phyloP scores from a whole-genome alignment of 257 asterid genomes.

The Thymus quinquecostatus region DNA sequence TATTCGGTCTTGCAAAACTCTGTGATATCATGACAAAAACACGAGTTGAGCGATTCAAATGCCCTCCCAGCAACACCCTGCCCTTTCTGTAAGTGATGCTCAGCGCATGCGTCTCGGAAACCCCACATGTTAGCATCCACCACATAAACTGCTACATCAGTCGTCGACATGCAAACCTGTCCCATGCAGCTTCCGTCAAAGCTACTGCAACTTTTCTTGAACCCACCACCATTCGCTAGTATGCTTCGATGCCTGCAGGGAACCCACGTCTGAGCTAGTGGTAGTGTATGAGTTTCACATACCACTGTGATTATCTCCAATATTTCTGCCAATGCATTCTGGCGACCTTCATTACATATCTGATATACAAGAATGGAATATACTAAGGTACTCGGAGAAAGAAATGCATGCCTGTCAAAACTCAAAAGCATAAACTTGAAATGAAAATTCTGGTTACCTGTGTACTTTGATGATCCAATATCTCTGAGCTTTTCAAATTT shows the following conservation, averaged over 20 bases:
- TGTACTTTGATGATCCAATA: slow-evolving; percentile 71
- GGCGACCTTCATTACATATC: slow-evolving; percentile 93
- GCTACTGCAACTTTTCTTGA: slow-evolving; percentile 87
- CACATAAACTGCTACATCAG: slow-evolving; percentile 77
- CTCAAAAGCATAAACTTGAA: slow-evolving; percentile 6
- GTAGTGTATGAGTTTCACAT: slow-evolving; percentile 82
- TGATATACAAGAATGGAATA: slow-evolving; percentile 39
- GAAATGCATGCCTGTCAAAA: not conserved
- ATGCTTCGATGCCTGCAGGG: slow-evolving; percentile 87
- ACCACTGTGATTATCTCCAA: slow-evolving; percentile 80
- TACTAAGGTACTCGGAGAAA: slow-evolving; percentile 29
- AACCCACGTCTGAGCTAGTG: slow-evolving; percentile 97
- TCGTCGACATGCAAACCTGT: slow-evolving; percentile 85
- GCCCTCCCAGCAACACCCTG: slow-evolving; percentile 96
- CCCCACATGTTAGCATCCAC: slow-evolving; percentile 93
- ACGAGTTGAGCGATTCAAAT: slow-evolving; percentile 57
- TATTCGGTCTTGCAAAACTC: slow-evolving; percentile 80
- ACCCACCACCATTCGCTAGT: slow-evolving; percentile 82
- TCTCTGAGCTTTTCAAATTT: slow-evolving; percentile 87
- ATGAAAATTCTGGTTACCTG: slow-evolving; percentile 52
- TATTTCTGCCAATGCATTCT: slow-evolving; percentile 80
- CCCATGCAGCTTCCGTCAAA: slow-evolving; percentile 97
- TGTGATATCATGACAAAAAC: slow-evolving; percentile 74
- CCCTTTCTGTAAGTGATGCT: slow-evolving; percentile 88
- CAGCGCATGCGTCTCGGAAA: slow-evolving; percentile 87